Percentiles rank a stretch among this genome's conserved stretches.
phyloP scores from a whole-genome alignment of 805 yeast species.

The Candida patagonica region DNA sequence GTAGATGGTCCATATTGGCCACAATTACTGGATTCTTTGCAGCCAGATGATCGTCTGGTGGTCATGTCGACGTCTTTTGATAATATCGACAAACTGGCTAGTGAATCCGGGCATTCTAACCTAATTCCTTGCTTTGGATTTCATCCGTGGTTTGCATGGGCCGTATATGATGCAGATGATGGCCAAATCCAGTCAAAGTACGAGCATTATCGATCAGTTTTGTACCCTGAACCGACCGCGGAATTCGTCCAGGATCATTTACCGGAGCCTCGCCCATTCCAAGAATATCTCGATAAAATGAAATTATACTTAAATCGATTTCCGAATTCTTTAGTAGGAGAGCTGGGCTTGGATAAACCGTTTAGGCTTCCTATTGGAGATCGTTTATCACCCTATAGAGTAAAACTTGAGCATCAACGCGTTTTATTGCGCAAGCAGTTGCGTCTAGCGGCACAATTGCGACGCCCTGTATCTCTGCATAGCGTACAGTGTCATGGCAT shows the following conservation, averaged over 20 bases:
- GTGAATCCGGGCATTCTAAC: slow-evolving; percentile 19
- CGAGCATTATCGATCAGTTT: slow-evolving; percentile 48
- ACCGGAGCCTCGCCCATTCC: slow-evolving; percentile 52
- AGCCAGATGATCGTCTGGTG: slow-evolving; percentile 16
- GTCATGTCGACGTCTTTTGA: slow-evolving; percentile 30
- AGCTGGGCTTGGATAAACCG: slow-evolving; percentile 78
- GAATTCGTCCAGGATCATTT: slow-evolving; percentile 36
- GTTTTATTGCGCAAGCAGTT: slow-evolving; percentile 43
- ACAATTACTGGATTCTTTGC: slow-evolving; percentile 6
- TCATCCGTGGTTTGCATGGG: slow-evolving; percentile 89
- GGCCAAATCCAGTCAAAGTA: slow-evolving; percentile 25
- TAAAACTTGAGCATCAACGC: slow-evolving; percentile 58
- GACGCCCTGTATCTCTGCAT: slow-evolving; percentile 62
- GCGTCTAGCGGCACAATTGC: slow-evolving; percentile 40
- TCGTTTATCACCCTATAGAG: slow-evolving; percentile 39
- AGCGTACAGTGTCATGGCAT: slow-evolving; percentile 74
- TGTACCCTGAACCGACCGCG: slow-evolving; percentile 32
- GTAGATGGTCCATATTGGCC: slow-evolving; percentile 25
- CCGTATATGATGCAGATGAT: slow-evolving; percentile 34
- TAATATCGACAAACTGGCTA: slow-evolving; percentile 27
- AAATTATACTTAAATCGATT: slow-evolving; percentile 24
- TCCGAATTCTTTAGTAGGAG: slow-evolving; percentile 58
- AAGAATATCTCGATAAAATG: slow-evolving; percentile 29
- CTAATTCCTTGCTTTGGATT: slow-evolving; percentile 41
- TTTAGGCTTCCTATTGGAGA: slow-evolving; percentile 51